Evolutionary conservation across 2,329 filamentous ascomycete species (phyloP), one percentile per base, ranked within the genome.

Genomic region (Exophiala sp.): DNA sequence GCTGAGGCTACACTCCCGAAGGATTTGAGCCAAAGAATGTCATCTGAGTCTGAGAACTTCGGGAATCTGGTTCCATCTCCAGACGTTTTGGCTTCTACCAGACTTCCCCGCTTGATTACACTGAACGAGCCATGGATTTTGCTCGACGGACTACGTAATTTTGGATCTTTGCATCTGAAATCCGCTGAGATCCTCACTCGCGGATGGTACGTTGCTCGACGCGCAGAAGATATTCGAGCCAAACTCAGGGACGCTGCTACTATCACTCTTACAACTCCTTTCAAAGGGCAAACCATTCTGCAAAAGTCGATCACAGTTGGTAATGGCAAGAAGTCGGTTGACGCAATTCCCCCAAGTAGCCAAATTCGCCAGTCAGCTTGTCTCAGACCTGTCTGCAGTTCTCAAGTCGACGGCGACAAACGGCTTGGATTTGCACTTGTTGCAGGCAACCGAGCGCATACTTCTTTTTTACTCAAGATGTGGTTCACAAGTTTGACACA

Each of bases 401-500:
- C 5, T 50, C 7, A 18, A 32, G 13, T 18, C 16, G 22, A 30
- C 30, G 9, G 2, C 40, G 14, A 29, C 13, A 2, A 19, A 7
- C 3, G 7, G 43, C 3, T 14, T 34, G 21, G 29, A 44, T 22
- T 10, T 14, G 13, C 27, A 29, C 23, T 14, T 51, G 21, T 8
- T 55, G 10, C 48, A 45, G 3, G 50, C 41, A n/a, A 16, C 45
- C n/a, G 50, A 48, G 18, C 46, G 64, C 9, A 60, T 73, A 2
- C 61, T 71, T 19, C 60, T 59, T 14, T n/a, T 70, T 78, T 48
- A 76, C 76, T 60, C 71, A 69, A 64, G 73, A 78, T 53, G 65
- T 80, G 24, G 66, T 75, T 34, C 55, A 63, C 34, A 62, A 77
- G 27, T 67, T 70, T 13, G 61, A 68, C 41, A 63, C 64, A 8